Conservation (phyloP, 257 asterid genomes). For the Nicotiana knightiana region DNA sequence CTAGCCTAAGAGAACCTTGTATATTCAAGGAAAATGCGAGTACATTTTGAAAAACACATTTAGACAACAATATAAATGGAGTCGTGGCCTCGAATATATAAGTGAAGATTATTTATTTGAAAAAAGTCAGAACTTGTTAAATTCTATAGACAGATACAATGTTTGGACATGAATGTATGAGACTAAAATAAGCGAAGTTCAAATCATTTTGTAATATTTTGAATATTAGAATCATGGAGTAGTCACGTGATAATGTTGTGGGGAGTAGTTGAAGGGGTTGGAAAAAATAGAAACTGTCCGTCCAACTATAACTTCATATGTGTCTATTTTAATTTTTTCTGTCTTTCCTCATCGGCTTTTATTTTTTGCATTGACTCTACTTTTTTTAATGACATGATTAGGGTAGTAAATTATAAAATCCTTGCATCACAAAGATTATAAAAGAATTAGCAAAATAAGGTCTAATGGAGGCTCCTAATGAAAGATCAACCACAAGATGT, state of each 20-base stretch:
- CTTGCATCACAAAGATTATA: background rate
- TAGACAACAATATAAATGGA: background rate
- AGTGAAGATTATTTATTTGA: background rate
- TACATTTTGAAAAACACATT: background rate
- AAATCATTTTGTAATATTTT: background rate
- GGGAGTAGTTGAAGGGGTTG: background rate
- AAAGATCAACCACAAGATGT: conserved; percentile 11
- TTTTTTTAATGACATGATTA: conserved; percentile 9
- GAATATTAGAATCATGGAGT: background rate
- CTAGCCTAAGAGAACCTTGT: background rate
- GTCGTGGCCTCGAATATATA: background rate
- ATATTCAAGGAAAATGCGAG: no score
- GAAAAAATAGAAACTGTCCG: conserved; percentile 1
- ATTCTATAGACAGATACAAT: background rate
- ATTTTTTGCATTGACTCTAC: conserved; percentile 7
- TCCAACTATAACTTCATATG: background rate
- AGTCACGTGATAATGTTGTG: conserved; percentile 12
- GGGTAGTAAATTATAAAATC: conserved; percentile 19
- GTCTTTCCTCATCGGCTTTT: background rate
- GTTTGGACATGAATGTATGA: background rate
- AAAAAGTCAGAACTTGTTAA: background rate
- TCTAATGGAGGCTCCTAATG: conserved; percentile 17
- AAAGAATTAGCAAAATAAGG: background rate
- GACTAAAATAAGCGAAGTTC: background rate
- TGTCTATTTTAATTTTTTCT: background rate